Conservation (phyloP, 1,284 basidiomycete genomes). For the Microbotryomycetes sp. region DNA sequence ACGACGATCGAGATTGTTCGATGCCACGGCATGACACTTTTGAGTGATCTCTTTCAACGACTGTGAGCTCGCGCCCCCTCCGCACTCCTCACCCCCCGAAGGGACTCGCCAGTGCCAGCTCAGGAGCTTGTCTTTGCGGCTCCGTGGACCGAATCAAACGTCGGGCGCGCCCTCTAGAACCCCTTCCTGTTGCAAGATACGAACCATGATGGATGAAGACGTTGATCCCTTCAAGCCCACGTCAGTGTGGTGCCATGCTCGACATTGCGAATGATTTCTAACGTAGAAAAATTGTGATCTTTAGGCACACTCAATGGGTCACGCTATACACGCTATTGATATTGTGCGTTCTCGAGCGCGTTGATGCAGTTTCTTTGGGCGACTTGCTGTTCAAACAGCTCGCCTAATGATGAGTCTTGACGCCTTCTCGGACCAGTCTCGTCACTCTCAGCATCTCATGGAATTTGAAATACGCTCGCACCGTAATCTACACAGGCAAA, state of each 20-base stretch:
- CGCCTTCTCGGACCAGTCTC: background rate
- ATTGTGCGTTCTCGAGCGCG: background rate
- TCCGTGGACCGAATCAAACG: background rate
- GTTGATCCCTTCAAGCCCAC: background rate
- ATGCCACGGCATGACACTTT: too few relatives aligned
- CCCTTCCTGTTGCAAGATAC: background rate
- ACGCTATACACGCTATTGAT: conserved; percentile 21
- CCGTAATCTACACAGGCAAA: conserved; percentile 22
- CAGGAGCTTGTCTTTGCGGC: background rate
- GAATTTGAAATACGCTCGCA: conserved; percentile 18
- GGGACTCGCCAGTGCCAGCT: background rate
- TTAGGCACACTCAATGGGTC: conserved; percentile 21
- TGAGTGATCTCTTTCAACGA: too few relatives aligned
- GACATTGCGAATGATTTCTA: too few relatives aligned
- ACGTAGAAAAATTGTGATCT: too few relatives aligned
- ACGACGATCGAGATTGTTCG: too few relatives aligned
- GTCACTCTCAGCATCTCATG: conserved; percentile 13
- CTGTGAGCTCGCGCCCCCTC: too few relatives aligned
- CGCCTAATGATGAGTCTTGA: too few relatives aligned
- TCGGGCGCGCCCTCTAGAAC: background rate
- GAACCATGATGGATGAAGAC: background rate
- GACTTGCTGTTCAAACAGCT: too few relatives aligned
- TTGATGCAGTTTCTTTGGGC: too few relatives aligned
- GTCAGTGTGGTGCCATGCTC: too few relatives aligned
- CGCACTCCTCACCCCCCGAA: too few relatives aligned